Base-by-base conservation (phyloP, 352 stramenopile species). In the Phytophthora kernoviae region DNA sequence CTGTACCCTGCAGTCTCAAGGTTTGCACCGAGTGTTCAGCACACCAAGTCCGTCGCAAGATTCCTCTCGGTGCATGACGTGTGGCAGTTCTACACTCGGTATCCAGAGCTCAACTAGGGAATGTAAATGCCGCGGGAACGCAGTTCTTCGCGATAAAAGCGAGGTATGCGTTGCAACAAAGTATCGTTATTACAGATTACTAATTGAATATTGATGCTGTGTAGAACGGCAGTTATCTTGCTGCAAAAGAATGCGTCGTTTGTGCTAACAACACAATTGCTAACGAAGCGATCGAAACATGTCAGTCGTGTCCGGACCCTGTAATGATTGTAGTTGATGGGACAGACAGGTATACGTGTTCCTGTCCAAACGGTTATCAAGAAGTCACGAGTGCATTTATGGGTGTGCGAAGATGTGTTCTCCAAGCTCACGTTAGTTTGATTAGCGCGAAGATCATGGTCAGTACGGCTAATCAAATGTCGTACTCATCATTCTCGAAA, bases 251-350 rank as follows among this genome's bases (percentile, higher is more conserved):
- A 41, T 97, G 89, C 47, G 39, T 84, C 0, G 17, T 44, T 14
- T 93, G 87, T 47, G 50, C 62, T 2, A 75, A 70, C 37, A 79
- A 65, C 18, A 84, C 73, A 18, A 63, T 71, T 26, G 58, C 46
- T 6, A 75, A 84, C 33, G 42, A 55, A 14, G 20, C 18, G 2
- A 70, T 58, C 11, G 84, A 84, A 24, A 65, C 47, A 0, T 98
- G 94, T 51, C 55, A 67, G 27, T 20, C 63, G 4, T 98, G 94
- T 56, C 65, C 72, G 1, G 90, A 98, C 75, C 61, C 77, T 2
- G 48, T 72, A 10, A 98, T 98, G 92, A 71, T 67, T 5, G 75
- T 90, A 22, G 57, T 65, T 32, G 67, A 70, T 17, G 44, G 20
- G 4, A 48, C 41, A 17, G 47, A 70, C 15, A 30, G 20, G 9